Conservation (phyloP, 495 filamentous ascomycete species). For the Neurospora tetraspora region DNA sequence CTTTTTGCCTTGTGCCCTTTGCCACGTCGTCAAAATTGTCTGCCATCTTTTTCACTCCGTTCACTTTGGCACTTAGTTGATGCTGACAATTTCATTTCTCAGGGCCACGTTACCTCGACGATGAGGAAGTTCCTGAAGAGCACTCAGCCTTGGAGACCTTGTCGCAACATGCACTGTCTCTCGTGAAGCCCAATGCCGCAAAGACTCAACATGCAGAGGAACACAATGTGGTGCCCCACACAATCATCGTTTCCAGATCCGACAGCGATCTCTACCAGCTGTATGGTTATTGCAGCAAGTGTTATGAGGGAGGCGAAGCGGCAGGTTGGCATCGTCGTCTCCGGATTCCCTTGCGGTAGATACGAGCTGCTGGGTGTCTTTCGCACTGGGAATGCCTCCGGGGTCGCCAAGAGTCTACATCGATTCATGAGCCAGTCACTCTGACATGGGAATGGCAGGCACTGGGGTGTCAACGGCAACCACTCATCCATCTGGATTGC, state of each 20-base stretch:
- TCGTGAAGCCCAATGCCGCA: accelerated
- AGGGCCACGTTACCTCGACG: too few relatives aligned
- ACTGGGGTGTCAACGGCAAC: neutral
- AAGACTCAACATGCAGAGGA: neutral
- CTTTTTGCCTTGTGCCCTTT: too few relatives aligned
- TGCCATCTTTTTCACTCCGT: too few relatives aligned
- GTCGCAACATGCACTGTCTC: neutral
- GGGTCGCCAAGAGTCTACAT: neutral
- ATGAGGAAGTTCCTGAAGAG: neutral
- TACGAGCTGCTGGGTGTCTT: neutral
- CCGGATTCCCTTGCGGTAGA: neutral
- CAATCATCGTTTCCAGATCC: neutral
- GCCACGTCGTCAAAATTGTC: too few relatives aligned
- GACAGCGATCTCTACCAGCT: neutral
- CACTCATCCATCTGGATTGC: neutral
- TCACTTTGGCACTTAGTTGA: too few relatives aligned
- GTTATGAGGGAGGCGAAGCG: neutral
- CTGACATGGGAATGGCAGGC: neutral
- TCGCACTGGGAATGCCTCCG: neutral
- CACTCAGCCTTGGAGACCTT: neutral
- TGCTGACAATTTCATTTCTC: too few relatives aligned
- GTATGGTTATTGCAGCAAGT: neutral
- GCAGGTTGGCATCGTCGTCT: neutral
- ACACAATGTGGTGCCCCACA: neutral
- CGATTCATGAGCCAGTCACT: neutral